Conservation (phyloP, 2,329 filamentous ascomycete genomes). For the Fusarium scirpi region DNA sequence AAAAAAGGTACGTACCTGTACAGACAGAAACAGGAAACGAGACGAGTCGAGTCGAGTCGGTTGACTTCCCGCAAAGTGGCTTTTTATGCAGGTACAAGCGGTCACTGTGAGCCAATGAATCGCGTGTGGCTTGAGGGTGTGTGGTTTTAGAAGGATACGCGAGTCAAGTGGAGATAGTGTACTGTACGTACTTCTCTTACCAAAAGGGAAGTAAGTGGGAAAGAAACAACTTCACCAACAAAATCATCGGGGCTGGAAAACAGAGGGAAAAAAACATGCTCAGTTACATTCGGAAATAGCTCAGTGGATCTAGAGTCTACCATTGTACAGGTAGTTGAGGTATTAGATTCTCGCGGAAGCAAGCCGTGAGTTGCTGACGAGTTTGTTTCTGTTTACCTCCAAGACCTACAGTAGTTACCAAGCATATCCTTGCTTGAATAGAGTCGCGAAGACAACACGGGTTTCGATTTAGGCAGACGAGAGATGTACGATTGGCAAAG, state of each 20-base stretch:
- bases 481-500: slow-evolving; percentile 16
- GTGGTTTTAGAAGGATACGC: slow-evolving; percentile 1
- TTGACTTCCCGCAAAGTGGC: slow-evolving; percentile 40
- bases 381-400: neutral
- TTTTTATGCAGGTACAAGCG: slow-evolving; percentile 40
- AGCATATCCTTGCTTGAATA: slow-evolving; percentile 26
- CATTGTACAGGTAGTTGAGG: neutral
- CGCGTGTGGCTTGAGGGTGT: slow-evolving; percentile 30
- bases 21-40: slow-evolving; percentile 4
- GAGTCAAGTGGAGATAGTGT: slow-evolving; percentile 16
- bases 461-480: slow-evolving; percentile 3
- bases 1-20: slow-evolving; percentile 11
- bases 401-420: neutral
- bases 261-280: neutral
- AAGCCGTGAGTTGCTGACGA: neutral
- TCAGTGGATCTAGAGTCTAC: slow-evolving; percentile 2
- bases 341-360: slow-evolving; percentile 1
- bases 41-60: slow-evolving; percentile 37
- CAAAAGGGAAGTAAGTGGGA: slow-evolving; percentile 1
- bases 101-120: slow-evolving; percentile 21
- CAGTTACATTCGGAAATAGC: slow-evolving; percentile 32
- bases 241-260: neutral
- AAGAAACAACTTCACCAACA: neutral
- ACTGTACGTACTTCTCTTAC: neutral
- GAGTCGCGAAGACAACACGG: neutral